Conservation (phyloP, 805 yeast genomes). For the Lachancea lanzarotensis region DNA sequence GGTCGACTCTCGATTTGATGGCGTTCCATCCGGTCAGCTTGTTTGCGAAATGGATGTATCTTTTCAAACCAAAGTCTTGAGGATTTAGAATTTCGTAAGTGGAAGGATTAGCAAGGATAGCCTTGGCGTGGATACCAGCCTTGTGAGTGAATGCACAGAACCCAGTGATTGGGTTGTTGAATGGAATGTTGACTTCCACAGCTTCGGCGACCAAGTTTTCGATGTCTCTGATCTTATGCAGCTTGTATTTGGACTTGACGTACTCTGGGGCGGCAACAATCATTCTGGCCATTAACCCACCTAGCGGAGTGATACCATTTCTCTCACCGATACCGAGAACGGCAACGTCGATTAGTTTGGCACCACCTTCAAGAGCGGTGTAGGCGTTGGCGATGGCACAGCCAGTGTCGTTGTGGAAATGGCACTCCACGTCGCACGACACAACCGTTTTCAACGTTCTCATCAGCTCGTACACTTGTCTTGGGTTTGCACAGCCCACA, state of each 20-base stretch:
- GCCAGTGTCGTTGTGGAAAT: conserved; percentile 98
- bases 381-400: conserved; percentile 98
- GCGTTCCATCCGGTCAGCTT: conserved; percentile 99
- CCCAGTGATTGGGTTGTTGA: conserved; percentile 97
- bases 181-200: conserved; percentile 93
- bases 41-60: conserved; percentile 97
- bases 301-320: conserved; percentile 95
- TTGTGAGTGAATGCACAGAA: conserved; percentile 99
- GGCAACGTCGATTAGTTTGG: conserved; percentile 87
- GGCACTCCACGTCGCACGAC: conserved; percentile 95
- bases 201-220: conserved; percentile 96
- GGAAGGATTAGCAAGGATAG: conserved; percentile 95
- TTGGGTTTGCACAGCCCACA: conserved; percentile 98
- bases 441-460: conserved; percentile 91
- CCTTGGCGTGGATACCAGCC: conserved; percentile 99
- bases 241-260: conserved; percentile 87
- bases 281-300: conserved; percentile 99
- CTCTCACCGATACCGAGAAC: conserved; percentile 98
- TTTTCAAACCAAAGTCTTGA: conserved; percentile 87
- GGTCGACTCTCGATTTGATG: conserved; percentile 96
- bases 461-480: conserved; percentile 95
- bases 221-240: conserved; percentile 91
- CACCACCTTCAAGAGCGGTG: conserved; percentile 97
- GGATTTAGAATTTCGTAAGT: conserved; percentile 97
- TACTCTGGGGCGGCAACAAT: conserved; percentile 97